Conservation (phyloP, 495 filamentous ascomycete species). For the Hypoxylon subgilvum region DNA sequence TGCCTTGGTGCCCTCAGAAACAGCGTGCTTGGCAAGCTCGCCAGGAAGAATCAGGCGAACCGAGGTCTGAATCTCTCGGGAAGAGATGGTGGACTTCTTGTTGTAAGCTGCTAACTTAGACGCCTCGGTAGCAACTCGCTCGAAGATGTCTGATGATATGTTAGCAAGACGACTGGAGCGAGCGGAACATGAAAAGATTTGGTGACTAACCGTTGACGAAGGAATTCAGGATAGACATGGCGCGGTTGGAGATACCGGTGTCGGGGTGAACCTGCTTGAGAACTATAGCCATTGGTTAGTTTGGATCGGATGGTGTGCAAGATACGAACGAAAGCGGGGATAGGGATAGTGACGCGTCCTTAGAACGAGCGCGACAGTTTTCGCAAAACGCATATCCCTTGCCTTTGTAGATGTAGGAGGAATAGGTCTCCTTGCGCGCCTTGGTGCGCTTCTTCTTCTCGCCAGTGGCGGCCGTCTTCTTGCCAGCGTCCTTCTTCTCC, state of each 20-base stretch:
- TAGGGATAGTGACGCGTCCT: constrained; percentile 5
- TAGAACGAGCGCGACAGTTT: constrained; percentile 9
- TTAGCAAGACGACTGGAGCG: constrained; percentile 36
- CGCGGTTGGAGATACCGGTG: constrained; percentile 99
- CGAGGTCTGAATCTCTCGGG: constrained; percentile 99
- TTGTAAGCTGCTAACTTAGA: constrained; percentile 99
- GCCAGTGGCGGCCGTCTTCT: constrained; percentile 95
- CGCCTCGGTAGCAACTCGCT: constrained; percentile 98
- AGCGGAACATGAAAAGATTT: background rate
- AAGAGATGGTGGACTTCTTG: constrained; percentile 99
- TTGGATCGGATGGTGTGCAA: background rate
- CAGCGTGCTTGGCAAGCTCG: constrained; percentile 98
- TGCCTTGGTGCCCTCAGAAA: constrained; percentile 99
- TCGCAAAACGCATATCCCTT: constrained; percentile 44
- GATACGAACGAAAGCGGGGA: background rate
- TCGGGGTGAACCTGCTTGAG: constrained; percentile 99
- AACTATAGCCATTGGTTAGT: constrained; percentile 61
- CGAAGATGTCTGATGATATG: constrained; percentile 84
- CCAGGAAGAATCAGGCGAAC: constrained; percentile 97
- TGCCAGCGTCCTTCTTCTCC: constrained; percentile 99
- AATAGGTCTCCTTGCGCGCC: constrained; percentile 99
- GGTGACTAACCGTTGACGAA: constrained; percentile 91
- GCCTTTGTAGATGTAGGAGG: constrained; percentile 99
- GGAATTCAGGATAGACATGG: constrained; percentile 99
- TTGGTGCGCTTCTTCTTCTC: constrained; percentile 99